phyloP scores from a whole-genome alignment of 1,284 basidiomycete genomes.

The Microbotryum violaceum region DNA sequence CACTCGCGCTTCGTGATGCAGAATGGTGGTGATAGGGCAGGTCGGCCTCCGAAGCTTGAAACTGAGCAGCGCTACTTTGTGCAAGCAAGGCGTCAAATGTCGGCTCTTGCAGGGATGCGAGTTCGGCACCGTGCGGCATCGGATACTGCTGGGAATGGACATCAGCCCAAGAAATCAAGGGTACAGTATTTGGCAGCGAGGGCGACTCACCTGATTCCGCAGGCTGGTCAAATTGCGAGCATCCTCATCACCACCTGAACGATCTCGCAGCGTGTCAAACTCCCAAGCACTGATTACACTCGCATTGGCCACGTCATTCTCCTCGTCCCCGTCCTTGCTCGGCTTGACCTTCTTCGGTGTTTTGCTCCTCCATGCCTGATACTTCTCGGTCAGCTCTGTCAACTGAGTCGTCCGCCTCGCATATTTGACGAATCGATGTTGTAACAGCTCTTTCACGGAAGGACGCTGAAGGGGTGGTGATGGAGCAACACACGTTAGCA shows the following conservation, averaged over 20 bases:
- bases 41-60: too few species aligned
- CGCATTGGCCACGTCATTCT: conserved; percentile 24
- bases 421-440: conserved; percentile 81
- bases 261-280: conserved; percentile 67
- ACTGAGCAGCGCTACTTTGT: too few species aligned
- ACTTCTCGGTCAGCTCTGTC: conserved; percentile 67
- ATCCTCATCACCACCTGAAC: not conserved
- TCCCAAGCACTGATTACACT: conserved; percentile 88
- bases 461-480: conserved; percentile 57
- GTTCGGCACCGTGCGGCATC: conserved; percentile 22
- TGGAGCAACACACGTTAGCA: not conserved
- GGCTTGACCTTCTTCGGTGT: conserved; percentile 9
- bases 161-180: not conserved
- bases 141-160: conserved; percentile 1
- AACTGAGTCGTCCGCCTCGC: conserved; percentile 71
- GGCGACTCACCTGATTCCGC: conserved; percentile 1
- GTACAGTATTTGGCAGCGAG: not conserved
- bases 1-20: too few species aligned
- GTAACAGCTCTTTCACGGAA: conserved; percentile 78
- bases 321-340: conserved; percentile 2
- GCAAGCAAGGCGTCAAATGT: too few species aligned
- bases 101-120: conserved; percentile 22
- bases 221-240: not conserved
- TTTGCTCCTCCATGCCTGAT: conserved; percentile 32
- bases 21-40: too few species aligned